phyloP scores from a whole-genome alignment of 495 filamentous ascomycete species.

The Neurospora sp. region DNA sequence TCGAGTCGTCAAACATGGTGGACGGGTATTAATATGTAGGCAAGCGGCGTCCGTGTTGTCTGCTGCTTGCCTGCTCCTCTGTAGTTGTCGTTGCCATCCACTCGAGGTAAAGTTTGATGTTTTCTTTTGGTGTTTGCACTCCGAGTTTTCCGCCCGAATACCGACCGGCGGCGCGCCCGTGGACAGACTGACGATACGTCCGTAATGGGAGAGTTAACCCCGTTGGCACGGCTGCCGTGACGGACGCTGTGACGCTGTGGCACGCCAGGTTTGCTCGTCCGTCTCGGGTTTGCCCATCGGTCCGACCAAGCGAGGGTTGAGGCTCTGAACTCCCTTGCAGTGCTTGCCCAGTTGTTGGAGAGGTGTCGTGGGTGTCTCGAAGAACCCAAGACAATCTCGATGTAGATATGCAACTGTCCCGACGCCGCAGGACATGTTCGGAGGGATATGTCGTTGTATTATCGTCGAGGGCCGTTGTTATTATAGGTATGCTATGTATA shows the following conservation, averaged over 20 bases:
- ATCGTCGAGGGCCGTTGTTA: not conserved
- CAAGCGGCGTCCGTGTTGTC: not conserved
- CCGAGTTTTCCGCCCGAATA: not conserved
- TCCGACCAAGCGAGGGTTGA: not conserved
- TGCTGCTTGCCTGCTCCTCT: not conserved
- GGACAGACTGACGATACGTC: not conserved
- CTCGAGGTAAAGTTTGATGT: not conserved
- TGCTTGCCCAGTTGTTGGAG: not conserved
- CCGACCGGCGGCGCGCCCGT: not conserved
- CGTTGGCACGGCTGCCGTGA: not conserved
- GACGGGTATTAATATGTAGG: not conserved
- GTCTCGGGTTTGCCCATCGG: not conserved
- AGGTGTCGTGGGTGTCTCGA: not conserved
- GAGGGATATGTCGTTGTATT: not conserved
- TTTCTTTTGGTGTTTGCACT: not conserved
- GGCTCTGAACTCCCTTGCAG: not conserved
- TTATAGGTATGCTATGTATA: not conserved
- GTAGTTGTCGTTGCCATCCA: not conserved
- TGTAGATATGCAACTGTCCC: not conserved
- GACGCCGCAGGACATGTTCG: not conserved
- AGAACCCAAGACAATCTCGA: not conserved
- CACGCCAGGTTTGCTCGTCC: not conserved
- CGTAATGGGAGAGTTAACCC: not conserved
- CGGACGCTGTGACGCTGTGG: not conserved
- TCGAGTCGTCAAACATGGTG: not conserved